A percentile compares a stretch with the other conserved stretches of the same genome.
Evolutionary conservation across 768 basidiomycete species (phyloP).

Genomic region (Dentipellis sp.): DNA sequence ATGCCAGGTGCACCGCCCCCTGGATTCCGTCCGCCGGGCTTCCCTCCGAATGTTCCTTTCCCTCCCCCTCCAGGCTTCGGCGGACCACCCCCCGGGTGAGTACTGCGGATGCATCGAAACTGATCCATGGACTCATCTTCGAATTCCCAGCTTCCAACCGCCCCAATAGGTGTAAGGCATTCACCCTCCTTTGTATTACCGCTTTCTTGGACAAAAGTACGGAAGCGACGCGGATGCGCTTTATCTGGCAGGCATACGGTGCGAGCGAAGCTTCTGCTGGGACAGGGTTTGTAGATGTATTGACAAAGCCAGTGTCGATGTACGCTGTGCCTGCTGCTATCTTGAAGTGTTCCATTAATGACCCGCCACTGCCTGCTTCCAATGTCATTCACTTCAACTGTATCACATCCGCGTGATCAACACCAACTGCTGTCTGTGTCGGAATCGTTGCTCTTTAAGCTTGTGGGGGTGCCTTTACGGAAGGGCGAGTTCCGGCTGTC

Average conservation of each 20-base stretch:
- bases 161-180: conserved; percentile 30
- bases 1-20: conserved; percentile 86
- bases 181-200: neutral
- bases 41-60: conserved; percentile 75
- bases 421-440: neutral
- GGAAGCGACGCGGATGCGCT: neutral
- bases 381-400: neutral
- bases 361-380: neutral
- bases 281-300: conserved; percentile 10
- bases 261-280: neutral
- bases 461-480: neutral
- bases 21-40: conserved; percentile 77
- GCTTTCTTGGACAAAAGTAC: conserved; percentile 1
- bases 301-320: neutral
- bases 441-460: neutral
- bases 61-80: conserved; percentile 74
- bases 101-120: neutral
- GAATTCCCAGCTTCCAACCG: conserved; percentile 33
- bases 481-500: neutral
- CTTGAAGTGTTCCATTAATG: neutral
- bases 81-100: conserved; percentile 80
- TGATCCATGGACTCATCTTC: neutral
- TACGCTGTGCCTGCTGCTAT: neutral
- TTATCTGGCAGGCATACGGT: neutral
- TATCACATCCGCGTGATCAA: neutral